phyloP scores from a whole-genome alignment of 805 yeast genomes.

The Cyberlindnera mississippiensis region DNA sequence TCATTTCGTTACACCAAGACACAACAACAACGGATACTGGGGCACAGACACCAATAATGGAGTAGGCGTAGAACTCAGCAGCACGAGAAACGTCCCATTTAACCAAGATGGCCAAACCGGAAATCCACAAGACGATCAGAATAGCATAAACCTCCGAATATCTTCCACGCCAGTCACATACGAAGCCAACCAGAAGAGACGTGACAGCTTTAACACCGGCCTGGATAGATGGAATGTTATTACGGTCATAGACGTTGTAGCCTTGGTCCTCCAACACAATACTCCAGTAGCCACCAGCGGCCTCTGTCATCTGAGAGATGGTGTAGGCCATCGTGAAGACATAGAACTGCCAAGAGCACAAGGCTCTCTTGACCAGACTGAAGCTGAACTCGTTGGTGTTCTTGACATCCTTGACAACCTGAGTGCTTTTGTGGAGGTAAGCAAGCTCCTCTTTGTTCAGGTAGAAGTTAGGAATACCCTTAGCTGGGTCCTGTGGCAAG shows the following conservation, averaged over 20 bases:
- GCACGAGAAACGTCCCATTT: constrained; percentile 17
- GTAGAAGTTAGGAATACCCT: constrained; percentile 16
- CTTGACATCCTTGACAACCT: constrained; percentile 17
- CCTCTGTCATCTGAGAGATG: constrained; percentile 15
- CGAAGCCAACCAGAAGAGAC: constrained; percentile 16
- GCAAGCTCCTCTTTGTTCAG: constrained; percentile 17
- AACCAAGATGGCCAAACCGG: constrained; percentile 19
- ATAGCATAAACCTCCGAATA: constrained; percentile 15
- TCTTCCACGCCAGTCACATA: constrained; percentile 22
- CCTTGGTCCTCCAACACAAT: constrained; percentile 21
- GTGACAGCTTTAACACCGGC: constrained; percentile 21
- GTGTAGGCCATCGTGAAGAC: constrained; percentile 19
- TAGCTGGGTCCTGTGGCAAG: constrained; percentile 37
- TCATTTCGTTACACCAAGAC: constrained; percentile 25
- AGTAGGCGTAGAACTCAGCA: constrained; percentile 18
- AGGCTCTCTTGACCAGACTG: constrained; percentile 18
- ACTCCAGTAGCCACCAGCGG: constrained; percentile 12
- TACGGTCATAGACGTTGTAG: constrained; percentile 23
- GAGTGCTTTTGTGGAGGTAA: constrained; percentile 10
- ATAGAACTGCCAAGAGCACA: constrained; percentile 20
- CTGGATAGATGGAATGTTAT: constrained; percentile 21
- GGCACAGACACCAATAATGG: constrained; percentile 15
- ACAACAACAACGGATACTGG: constrained; percentile 20
- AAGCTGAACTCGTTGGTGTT: constrained; percentile 14
- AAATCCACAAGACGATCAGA: constrained; percentile 9